phyloP scores from a whole-genome alignment of 2,329 filamentous ascomycete genomes.

The Pezicula carpinea region DNA sequence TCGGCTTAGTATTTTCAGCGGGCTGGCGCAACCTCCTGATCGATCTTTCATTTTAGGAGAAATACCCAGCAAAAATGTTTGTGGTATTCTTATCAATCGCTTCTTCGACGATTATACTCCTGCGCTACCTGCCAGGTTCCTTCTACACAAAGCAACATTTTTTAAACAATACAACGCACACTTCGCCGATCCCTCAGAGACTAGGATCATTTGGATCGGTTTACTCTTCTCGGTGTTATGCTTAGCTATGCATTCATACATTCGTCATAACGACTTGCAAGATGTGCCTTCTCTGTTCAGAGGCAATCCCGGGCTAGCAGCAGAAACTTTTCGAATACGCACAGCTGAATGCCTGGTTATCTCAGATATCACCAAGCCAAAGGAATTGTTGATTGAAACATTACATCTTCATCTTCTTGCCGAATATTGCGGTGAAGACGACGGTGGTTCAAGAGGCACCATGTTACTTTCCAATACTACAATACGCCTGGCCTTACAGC shows the following conservation, averaged over 20 bases:
- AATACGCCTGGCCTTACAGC: slow-evolving; percentile 51
- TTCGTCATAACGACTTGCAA: slow-evolving; percentile 41
- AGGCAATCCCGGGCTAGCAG: slow-evolving; percentile 40
- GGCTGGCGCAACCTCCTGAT: slow-evolving; percentile 32
- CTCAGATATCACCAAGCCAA: slow-evolving; percentile 46
- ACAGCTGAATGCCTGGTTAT: slow-evolving; percentile 46
- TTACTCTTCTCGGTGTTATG: slow-evolving; percentile 34
- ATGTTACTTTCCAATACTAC: slow-evolving; percentile 47
- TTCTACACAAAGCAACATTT: slow-evolving; percentile 48
- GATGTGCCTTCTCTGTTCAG: slow-evolving; percentile 41
- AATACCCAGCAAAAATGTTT: slow-evolving; percentile 40
- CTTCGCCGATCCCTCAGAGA: slow-evolving; percentile 36
- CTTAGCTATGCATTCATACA: slow-evolving; percentile 35
- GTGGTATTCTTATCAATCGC: slow-evolving; percentile 45
- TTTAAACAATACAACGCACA: slow-evolving; percentile 42
- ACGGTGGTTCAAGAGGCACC: slow-evolving; percentile 47
- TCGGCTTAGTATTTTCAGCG: slow-evolving; percentile 24
- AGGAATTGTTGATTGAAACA: slow-evolving; percentile 42
- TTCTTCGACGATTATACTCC: slow-evolving; percentile 50
- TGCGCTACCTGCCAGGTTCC: slow-evolving; percentile 41
- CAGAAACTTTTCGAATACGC: slow-evolving; percentile 43
- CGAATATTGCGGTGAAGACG: slow-evolving; percentile 34
- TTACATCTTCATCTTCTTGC: slow-evolving; percentile 44
- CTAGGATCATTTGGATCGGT: slow-evolving; percentile 45
- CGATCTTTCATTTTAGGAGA: slow-evolving; percentile 39